phyloP scores from a whole-genome alignment of 495 filamentous ascomycete species.

The Daldinia caldariorum region DNA sequence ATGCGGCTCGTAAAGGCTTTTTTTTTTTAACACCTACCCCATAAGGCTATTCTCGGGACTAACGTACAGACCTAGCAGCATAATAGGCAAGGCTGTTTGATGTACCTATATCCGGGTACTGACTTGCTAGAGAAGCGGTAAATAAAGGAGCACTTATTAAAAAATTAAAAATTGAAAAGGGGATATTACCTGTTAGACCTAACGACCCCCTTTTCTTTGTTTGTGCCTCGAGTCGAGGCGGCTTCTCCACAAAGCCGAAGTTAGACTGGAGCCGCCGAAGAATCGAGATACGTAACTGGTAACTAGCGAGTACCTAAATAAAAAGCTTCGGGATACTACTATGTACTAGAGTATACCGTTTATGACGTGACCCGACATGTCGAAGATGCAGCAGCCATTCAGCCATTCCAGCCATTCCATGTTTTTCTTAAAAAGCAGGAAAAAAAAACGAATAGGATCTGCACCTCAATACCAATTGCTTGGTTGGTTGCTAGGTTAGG shows the following conservation, averaged over 20 bases:
- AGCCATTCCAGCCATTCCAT: conserved; percentile 13
- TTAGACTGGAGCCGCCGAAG: neutral
- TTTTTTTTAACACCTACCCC: no score
- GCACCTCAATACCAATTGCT: neutral
- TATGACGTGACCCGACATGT: conserved; percentile 39
- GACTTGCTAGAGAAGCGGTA: neutral
- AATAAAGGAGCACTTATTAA: neutral
- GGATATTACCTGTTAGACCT: neutral
- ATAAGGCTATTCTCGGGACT: neutral
- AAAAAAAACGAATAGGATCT: conserved; percentile 19
- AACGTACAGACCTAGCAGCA: neutral
- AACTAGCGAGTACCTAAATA: neutral
- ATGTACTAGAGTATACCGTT: no score
- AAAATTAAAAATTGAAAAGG: neutral
- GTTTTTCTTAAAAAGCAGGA: neutral
- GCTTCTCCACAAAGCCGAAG: conserved; percentile 21
- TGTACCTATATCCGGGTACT: neutral
- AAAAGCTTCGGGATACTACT: no score
- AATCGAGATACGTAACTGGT: neutral
- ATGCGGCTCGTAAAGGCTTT: no score
- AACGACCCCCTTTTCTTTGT: conserved; percentile 8
- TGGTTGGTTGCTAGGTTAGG: conserved; percentile 21
- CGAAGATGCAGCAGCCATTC: conserved; percentile 12
- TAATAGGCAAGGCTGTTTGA: neutral
- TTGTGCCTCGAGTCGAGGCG: conserved; percentile 3